Evolutionary conservation across 2,329 filamentous ascomycete species (phyloP).

Genomic region (Botrytis tulipae): DNA sequence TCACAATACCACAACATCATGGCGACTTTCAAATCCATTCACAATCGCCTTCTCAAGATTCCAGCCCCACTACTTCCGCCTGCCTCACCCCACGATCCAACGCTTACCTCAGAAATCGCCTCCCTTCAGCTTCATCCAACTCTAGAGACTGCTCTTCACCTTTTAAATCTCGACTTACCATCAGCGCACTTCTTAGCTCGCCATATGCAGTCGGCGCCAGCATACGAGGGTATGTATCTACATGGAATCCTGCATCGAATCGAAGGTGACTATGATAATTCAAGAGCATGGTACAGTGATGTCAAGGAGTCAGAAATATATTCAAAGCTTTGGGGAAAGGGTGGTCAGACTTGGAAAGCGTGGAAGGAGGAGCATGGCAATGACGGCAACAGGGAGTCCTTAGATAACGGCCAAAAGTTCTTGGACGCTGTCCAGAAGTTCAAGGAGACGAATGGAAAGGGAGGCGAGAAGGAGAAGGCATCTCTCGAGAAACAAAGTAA

Average conservation of each 20-base stretch:
- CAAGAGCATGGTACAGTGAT: slow-evolving; percentile 48
- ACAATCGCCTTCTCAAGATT: slow-evolving; percentile 8
- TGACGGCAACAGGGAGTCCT: slow-evolving; percentile 14
- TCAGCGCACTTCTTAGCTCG: slow-evolving; percentile 52
- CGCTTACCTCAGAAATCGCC: slow-evolving; percentile 34
- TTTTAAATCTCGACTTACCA: slow-evolving; percentile 50
- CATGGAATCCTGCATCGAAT: slow-evolving; percentile 51
- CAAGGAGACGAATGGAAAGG: slow-evolving; percentile 15
- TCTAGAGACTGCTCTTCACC: slow-evolving; percentile 50
- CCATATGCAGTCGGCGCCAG: slow-evolving; percentile 50
- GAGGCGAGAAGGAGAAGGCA: slow-evolving; percentile 19
- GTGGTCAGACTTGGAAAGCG: slow-evolving; percentile 18
- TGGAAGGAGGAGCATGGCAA: slow-evolving; percentile 9
- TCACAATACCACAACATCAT: not conserved
- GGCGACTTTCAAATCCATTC: slow-evolving; percentile 9
- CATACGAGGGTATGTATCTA: slow-evolving; percentile 50
- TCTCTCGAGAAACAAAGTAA: slow-evolving; percentile 37
- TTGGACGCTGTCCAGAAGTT: slow-evolving; percentile 41
- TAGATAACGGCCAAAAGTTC: slow-evolving; percentile 42
- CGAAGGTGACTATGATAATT: slow-evolving; percentile 51
- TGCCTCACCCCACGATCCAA: slow-evolving; percentile 24
- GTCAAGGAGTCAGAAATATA: slow-evolving; percentile 42
- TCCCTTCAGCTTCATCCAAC: slow-evolving; percentile 45
- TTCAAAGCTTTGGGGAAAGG: slow-evolving; percentile 37
- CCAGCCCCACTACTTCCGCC: slow-evolving; percentile 34